These are phyloP conservation scores for Epichloe amarillans DNA, from an alignment of 2,329 filamentous ascomycete species.

Conservation along the genomic window DNA sequence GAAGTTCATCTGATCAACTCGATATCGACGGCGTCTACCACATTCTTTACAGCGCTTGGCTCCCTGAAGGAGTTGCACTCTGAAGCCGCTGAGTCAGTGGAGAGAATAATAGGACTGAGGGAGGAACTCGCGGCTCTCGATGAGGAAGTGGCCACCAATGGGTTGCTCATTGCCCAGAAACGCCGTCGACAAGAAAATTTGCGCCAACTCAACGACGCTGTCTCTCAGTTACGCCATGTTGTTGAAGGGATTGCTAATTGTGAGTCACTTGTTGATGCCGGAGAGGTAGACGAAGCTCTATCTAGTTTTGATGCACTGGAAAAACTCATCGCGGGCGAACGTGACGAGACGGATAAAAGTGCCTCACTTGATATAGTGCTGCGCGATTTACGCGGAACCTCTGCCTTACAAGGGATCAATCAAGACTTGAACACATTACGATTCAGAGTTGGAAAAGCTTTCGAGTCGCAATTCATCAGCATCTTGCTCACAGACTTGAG, in stretches of 20 bases:
- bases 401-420: slow-evolving; percentile 67
- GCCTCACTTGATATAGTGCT: slow-evolving; percentile 23
- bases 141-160: slow-evolving; percentile 72
- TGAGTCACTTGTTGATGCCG: slow-evolving; percentile 68
- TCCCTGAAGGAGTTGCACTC: slow-evolving; percentile 87
- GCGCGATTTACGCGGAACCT: slow-evolving; percentile 62
- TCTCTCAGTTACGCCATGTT: slow-evolving; percentile 69
- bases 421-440: slow-evolving; percentile 65
- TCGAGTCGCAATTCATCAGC: slow-evolving; percentile 67
- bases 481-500: slow-evolving; percentile 69
- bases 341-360: slow-evolving; percentile 24
- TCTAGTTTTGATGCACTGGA: slow-evolving; percentile 67
- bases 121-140: slow-evolving; percentile 72
- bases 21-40: slow-evolving; percentile 88
- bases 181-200: slow-evolving; percentile 74
- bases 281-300: slow-evolving; percentile 71
- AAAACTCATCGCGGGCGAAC: slow-evolving; percentile 62
- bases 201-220: slow-evolving; percentile 65
- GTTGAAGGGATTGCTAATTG: slow-evolving; percentile 63
- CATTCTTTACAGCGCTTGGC: slow-evolving; percentile 89
- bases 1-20: slow-evolving; percentile 94
- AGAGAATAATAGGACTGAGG: slow-evolving; percentile 68
- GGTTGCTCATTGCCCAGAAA: slow-evolving; percentile 74
- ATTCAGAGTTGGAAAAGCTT: slow-evolving; percentile 72
- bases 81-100: slow-evolving; percentile 83